Evolutionary conservation across 2,329 filamentous ascomycete species (phyloP).

Genomic region (Penicillium aurantiogriseum): DNA sequence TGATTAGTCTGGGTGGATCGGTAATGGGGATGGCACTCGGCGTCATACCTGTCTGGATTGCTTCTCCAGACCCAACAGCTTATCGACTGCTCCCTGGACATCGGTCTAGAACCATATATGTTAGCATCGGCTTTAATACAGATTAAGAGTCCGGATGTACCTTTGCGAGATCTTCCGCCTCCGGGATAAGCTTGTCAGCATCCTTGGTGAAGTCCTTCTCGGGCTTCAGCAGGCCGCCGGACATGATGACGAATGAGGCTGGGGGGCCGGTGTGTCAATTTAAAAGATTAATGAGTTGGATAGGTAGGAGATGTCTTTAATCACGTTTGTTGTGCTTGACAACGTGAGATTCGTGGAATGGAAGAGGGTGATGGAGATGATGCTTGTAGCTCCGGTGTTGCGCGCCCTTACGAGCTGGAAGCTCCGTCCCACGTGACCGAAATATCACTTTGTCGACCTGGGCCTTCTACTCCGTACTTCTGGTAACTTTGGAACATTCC

Average conservation of each 20-base stretch:
- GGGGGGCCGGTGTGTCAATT: not conserved
- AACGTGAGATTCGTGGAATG: slow-evolving; percentile 11
- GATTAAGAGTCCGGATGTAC: slow-evolving; percentile 48
- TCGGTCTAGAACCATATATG: slow-evolving; percentile 49
- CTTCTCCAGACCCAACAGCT: slow-evolving; percentile 88
- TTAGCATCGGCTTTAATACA: slow-evolving; percentile 18
- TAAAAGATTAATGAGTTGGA: not conserved
- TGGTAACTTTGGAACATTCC: not conserved
- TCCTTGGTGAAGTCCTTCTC: slow-evolving; percentile 99
- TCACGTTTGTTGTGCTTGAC: not conserved
- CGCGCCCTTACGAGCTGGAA: slow-evolving; percentile 28
- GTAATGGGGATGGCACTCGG: slow-evolving; percentile 20
- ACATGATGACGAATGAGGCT: slow-evolving; percentile 59
- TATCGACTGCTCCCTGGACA: slow-evolving; percentile 85
- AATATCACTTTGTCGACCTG: not conserved
- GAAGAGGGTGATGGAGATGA: slow-evolving; percentile 17
- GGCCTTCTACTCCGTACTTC: not conserved
- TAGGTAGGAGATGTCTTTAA: not conserved
- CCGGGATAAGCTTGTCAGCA: slow-evolving; percentile 84
- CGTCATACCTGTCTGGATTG: slow-evolving; percentile 83
- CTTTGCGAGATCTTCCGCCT: slow-evolving; percentile 86
- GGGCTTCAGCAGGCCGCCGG: slow-evolving; percentile 79
- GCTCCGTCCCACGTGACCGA: slow-evolving; percentile 32
- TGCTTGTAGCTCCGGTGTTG: slow-evolving; percentile 22
- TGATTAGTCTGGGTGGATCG: slow-evolving; percentile 4